Conservation (phyloP, 1,284 basidiomycete species). For the Lignosus rhinocerotis region DNA sequence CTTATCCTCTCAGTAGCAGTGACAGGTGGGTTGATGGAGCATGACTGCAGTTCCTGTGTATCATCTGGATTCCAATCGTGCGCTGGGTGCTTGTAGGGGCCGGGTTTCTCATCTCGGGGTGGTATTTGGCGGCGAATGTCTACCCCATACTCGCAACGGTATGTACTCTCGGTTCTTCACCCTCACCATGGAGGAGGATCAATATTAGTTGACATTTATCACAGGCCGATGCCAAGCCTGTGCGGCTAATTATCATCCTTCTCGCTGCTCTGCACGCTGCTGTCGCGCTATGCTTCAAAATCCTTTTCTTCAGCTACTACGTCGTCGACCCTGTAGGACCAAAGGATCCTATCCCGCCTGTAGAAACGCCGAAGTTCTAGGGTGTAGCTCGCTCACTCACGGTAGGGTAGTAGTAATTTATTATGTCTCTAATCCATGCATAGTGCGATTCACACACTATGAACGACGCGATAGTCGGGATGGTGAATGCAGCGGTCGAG, state of each 20-base stretch:
- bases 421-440: neutral
- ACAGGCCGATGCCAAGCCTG: constrained; percentile 82
- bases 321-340: constrained; percentile 55
- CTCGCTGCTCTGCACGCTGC: constrained; percentile 71
- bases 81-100: constrained; percentile 78
- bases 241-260: constrained; percentile 75
- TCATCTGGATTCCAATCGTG: constrained; percentile 76
- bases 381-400: too few relatives aligned
- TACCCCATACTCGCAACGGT: constrained; percentile 89
- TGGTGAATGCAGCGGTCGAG: neutral
- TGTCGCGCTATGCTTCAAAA: constrained; percentile 81
- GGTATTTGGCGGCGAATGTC: constrained; percentile 82
- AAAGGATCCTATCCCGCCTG: constrained; percentile 33
- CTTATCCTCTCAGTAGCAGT: neutral
- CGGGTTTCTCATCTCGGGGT: constrained; percentile 77
- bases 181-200: neutral
- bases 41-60: constrained; percentile 65
- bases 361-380: neutral
- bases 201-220: neutral
- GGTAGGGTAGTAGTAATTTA: constrained; percentile 5
- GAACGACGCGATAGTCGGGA: neutral
- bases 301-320: constrained; percentile 88
- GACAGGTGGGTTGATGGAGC: neutral
- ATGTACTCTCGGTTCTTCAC: constrained; percentile 32
- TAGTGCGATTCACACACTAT: neutral